Evolutionary conservation across 257 asterid species (phyloP), one percentile per base, ranked within the genome.

Genomic region (Lycium barbarum): DNA sequence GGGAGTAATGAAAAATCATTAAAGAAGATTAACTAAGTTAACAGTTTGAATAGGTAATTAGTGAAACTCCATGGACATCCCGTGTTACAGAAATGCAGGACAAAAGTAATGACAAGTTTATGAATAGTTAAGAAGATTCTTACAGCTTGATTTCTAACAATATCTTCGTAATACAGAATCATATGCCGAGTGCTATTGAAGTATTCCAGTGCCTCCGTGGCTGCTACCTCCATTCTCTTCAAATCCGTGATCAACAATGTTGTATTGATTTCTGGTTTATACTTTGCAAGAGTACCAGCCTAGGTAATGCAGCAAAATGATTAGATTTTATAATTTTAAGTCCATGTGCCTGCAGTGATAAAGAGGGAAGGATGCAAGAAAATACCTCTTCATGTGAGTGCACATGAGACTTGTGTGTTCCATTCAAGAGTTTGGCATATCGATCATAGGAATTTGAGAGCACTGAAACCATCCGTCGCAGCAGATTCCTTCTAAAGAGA

Each of bases 151-250:
- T 97, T 92, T 82, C 90, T 93, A 79, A 97, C 83, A 63, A 97
- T 92, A 86, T 97, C 98, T 89, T 97, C 99, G 5, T 97, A 97
- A 87, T 91, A 95, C 72, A 97, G 87, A 89, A 94, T 67, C 20
- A 94, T 88, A 88, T 93, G 96, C 74, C 98, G 88, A 54, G 97
- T 92, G 89, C 85, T 90, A 84, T 88, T 90, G 90, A 95, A 95
- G 88, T 86, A 86, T 49, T 92, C 94, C 83, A 95, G 66, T 3
- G 94, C 91, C 83, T 91, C 91, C 67, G 45, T 84, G 71, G 88
- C 92, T 36, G 85, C 85, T 86, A 86, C 91, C 82, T 94, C 99
- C 95, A 91, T 93, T 83, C 87, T 85, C 88, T 88, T 91, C 58
- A 95, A 89, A 80, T 95, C 95, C 78, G 61, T 67, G 76, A 92